phyloP scores from a whole-genome alignment of 208 protist species.

The Porcisia hertigi region DNA sequence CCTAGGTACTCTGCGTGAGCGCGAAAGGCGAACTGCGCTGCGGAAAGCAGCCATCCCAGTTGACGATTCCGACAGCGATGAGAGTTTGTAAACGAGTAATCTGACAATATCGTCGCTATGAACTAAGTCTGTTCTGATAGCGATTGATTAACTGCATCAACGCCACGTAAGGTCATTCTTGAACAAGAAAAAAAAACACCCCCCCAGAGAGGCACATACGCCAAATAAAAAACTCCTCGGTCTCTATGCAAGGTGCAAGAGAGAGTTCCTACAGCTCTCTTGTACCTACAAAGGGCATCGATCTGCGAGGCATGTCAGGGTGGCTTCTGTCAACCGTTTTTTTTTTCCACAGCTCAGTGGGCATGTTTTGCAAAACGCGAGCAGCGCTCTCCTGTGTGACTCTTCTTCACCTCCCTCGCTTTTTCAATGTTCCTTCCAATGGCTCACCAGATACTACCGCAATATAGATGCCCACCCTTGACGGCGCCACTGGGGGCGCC shows the following conservation, averaged over 20 bases:
- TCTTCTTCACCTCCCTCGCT: neutral
- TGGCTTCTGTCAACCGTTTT: neutral
- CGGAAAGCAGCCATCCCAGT: constrained; percentile 26
- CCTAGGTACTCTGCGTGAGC: constrained; percentile 48
- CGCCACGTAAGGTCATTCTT: neutral
- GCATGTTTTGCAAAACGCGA: neutral
- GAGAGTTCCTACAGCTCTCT: neutral
- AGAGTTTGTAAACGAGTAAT: constrained; percentile 18
- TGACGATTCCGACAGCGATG: constrained; percentile 21
- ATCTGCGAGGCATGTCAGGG: neutral
- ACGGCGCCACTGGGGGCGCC: constrained; percentile 3
- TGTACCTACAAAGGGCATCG: neutral
- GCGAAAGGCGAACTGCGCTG: constrained; percentile 55
- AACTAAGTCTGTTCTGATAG: neutral
- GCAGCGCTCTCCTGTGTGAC: neutral
- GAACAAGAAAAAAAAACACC: neutral
- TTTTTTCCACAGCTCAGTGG: neutral
- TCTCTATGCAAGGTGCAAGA: neutral
- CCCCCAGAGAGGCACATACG: neutral
- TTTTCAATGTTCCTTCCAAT: neutral
- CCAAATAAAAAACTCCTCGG: neutral
- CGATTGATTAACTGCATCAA: neutral
- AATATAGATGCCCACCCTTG: constrained; percentile 5
- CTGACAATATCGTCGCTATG: neutral
- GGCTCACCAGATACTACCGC: neutral